Conservation (phyloP, 768 basidiomycete genomes). For the Trametes cingulata region DNA sequence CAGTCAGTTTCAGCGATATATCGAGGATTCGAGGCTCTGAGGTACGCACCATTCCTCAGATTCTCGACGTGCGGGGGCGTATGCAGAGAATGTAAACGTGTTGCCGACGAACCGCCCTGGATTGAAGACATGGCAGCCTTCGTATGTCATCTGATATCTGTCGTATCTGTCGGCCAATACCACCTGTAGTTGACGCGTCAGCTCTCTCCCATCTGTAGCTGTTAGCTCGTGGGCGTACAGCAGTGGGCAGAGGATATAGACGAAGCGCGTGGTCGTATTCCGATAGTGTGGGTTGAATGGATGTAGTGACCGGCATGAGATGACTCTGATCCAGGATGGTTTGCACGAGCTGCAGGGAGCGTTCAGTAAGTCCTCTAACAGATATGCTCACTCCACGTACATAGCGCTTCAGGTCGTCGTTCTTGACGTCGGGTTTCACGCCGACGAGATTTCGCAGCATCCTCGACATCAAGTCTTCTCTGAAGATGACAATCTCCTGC, state of each 20-base stretch:
- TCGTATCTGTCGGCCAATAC: slow-evolving; percentile 97
- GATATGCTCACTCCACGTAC: slow-evolving; percentile 45
- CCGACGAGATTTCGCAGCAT: slow-evolving; percentile 93
- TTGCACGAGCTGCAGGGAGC: slow-evolving; percentile 76
- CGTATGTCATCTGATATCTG: slow-evolving; percentile 93
- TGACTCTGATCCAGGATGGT: slow-evolving; percentile 95
- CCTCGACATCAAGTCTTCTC: slow-evolving; percentile 90
- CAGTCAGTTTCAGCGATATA: neutral
- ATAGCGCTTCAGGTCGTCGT: slow-evolving; percentile 84
- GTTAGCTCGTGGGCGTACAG: slow-evolving; percentile 51
- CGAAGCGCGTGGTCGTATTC: slow-evolving; percentile 93
- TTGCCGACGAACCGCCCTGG: slow-evolving; percentile 89
- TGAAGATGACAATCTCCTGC: slow-evolving; percentile 92
- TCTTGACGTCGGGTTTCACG: slow-evolving; percentile 77
- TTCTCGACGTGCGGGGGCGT: slow-evolving; percentile 80
- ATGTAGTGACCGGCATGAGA: slow-evolving; percentile 81
- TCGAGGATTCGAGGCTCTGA: neutral
- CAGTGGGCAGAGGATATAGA: slow-evolving; percentile 91
- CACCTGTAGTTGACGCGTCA: slow-evolving; percentile 50
- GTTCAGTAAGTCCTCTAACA: no score
- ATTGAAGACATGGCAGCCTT: slow-evolving; percentile 98
- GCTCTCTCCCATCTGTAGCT: neutral
- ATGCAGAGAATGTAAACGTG: slow-evolving; percentile 85
- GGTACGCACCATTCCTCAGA: slow-evolving; percentile 77
- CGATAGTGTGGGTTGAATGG: slow-evolving; percentile 83